Base-by-base conservation (phyloP, 192 early-diverging fungal species). In the Umbelopsis vinacea region DNA sequence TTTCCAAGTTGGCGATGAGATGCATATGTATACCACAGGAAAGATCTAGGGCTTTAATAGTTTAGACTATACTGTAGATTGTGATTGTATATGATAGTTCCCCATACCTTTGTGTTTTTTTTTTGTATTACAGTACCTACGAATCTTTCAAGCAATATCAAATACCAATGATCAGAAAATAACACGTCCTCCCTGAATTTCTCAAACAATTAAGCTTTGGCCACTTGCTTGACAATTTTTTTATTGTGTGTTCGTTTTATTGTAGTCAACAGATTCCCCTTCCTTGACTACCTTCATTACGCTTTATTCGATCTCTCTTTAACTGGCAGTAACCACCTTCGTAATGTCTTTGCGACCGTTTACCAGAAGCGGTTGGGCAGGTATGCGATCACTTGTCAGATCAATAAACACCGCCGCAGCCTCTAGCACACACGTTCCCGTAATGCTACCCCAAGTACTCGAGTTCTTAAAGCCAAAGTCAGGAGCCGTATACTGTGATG, bases 401-500 rank as follows among this genome's bases (percentile, higher is more conserved):
- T 21, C 40, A 47, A 43, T 14, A 6, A 14, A 9, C 19, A 37
- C 46, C 6, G 67, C 6, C 6, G n/a, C 48, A 21, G 1, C 15
- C 15, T 19, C 48, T 6, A 63, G 38, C 19, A 72, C 72, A 0
- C 89, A 90, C 53, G 69, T 66, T 19, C 87, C 89, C 40, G 89
- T 90, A 6, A 73, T 90, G 38, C 77, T 87, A 2, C 52, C 74
- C 19, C 76, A 87, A 66, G 83, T 83, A 0, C 54, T 90, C 11
- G 33, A 66, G 2, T 71, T 81, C 45, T 66, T 90, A 23, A 55
- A 54, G 15, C 87, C 88, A 14, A 57, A 63, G n/a, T 4, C 66
- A 8, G 82, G 82, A 26, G 76, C 60, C 15, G 45, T 84, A 21
- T 91, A 89, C 38, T 79, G 87, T 50, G 92, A 94, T 72, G 86